A percentile compares a stretch with the other conserved stretches of the same genome.
Evolutionary conservation across 371 early-diverging fungal species (phyloP).

Genomic region (Blyttiomyces sp.): DNA sequence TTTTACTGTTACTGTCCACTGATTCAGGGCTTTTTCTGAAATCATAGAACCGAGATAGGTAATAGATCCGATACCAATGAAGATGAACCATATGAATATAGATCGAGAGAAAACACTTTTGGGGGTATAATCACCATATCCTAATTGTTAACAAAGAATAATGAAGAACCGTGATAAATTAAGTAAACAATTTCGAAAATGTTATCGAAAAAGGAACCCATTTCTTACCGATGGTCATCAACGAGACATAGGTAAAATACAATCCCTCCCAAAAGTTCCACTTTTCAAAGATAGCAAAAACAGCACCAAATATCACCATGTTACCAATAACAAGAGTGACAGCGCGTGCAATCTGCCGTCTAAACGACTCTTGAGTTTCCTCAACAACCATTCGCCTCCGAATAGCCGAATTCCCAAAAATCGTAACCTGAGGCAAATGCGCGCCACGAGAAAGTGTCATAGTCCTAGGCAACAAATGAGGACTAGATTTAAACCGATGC

Average conservation of each 20-base stretch:
- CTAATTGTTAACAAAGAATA: conserved; percentile 7
- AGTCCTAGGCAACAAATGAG: too few species aligned
- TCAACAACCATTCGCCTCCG: conserved; percentile 29
- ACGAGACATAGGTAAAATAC: conserved; percentile 41
- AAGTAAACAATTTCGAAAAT: background rate
- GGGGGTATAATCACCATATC: conserved; percentile 44
- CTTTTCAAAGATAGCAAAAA: conserved; percentile 39
- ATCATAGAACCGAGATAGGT: conserved; percentile 45
- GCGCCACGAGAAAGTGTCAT: conserved; percentile 32
- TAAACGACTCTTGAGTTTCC: conserved; percentile 33
- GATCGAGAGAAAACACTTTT: conserved; percentile 27
- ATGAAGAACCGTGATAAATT: too few species aligned
- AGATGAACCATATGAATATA: conserved; percentile 51
- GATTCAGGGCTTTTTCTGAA: conserved; percentile 41
- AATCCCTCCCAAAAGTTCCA: conserved; percentile 44
- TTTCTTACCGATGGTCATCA: conserved; percentile 36
- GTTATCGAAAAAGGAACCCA: background rate
- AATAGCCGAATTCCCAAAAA: conserved; percentile 22
- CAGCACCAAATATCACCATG: conserved; percentile 36
- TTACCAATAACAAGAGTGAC: conserved; percentile 28
- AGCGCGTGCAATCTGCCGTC: conserved; percentile 28
- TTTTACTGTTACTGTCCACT: conserved; percentile 37
- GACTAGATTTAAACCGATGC: too few species aligned
- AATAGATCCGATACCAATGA: conserved; percentile 36
- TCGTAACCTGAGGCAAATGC: conserved; percentile 33